phyloP scores from a whole-genome alignment of 2,329 filamentous ascomycete species.

The Orbilia oligospora region DNA sequence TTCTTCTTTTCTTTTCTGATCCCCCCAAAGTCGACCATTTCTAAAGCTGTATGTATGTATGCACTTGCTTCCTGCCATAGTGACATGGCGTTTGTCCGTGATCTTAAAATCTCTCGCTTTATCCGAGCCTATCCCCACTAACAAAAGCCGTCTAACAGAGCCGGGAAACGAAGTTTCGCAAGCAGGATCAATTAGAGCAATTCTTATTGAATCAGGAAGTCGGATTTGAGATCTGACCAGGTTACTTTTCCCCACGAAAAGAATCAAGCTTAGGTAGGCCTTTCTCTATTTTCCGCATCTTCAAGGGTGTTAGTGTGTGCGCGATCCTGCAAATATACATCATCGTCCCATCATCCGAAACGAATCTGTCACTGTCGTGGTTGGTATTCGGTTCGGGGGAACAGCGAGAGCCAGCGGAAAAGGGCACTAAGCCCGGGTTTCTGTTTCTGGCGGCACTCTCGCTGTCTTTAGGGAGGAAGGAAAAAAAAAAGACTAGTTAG shows the following conservation, averaged over 20 bases:
- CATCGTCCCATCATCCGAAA: constrained; percentile 61
- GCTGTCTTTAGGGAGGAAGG: constrained; percentile 31
- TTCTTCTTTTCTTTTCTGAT: constrained; percentile 14
- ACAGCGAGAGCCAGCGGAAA: constrained; percentile 56
- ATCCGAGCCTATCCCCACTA: constrained; percentile 55
- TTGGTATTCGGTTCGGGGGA: constrained; percentile 60
- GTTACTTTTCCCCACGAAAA: constrained; percentile 40
- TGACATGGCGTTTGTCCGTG: constrained; percentile 24
- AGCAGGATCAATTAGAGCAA: constrained; percentile 22
- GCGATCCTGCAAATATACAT: constrained; percentile 58
- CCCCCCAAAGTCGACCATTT: constrained; percentile 14
- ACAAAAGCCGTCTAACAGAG: constrained; percentile 37
- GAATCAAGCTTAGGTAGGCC: constrained; percentile 37
- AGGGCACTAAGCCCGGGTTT: constrained; percentile 33
- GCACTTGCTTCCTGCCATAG: not conserved
- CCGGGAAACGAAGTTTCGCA: constrained; percentile 34
- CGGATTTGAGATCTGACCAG: constrained; percentile 43
- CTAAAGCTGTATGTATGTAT: constrained; percentile 1
- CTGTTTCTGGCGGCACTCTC: constrained; percentile 57
- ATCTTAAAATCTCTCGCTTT: constrained; percentile 43
- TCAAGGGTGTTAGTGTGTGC: constrained; percentile 29
- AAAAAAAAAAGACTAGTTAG: constrained; percentile 51
- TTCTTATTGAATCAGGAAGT: constrained; percentile 34
- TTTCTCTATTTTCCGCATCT: constrained; percentile 45
- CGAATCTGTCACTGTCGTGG: constrained; percentile 59